Percentiles rank a stretch among this genome's conserved stretches.
Conservation (phyloP, 2,329 filamentous ascomycete species). For the Epichloe gansuensis region DNA sequence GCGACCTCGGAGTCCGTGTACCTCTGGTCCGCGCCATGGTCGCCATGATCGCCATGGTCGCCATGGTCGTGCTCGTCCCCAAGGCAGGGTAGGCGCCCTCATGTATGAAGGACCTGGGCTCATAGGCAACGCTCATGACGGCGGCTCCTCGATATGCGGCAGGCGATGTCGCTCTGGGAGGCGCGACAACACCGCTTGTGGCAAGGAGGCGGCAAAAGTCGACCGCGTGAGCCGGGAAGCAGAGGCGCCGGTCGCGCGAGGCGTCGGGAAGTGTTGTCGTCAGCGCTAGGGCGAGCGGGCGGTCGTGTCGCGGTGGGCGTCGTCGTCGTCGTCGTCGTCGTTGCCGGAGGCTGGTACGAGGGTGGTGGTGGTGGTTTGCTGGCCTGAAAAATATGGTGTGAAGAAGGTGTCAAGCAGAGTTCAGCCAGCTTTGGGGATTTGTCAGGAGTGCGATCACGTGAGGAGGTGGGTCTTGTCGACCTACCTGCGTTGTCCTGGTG, state of each 20-base stretch:
- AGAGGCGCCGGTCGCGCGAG: conserved; percentile 6
- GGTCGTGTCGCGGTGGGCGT: background rate
- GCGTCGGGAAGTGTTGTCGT: background rate
- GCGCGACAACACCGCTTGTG: conserved; percentile 6
- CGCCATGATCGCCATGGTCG: conserved; percentile 18
- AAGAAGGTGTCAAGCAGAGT: conserved; percentile 12
- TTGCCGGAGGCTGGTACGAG: conserved; percentile 1
- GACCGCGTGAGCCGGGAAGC: conserved; percentile 1
- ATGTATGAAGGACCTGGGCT: conserved; percentile 36
- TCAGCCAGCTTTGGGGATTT: conserved; percentile 4
- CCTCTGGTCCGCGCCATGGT: conserved; percentile 28
- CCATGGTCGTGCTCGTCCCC: conserved; percentile 30
- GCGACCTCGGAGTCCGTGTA: conserved; percentile 31
- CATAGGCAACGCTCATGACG: conserved; percentile 41
- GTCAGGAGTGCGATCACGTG: conserved; percentile 3
- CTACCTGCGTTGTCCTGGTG: background rate
- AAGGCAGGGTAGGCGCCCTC: conserved; percentile 36
- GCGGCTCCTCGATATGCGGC: conserved; percentile 10
- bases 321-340: conserved; percentile 1
- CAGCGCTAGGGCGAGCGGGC: background rate
- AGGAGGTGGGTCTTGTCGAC: background rate
- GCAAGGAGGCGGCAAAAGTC: conserved; percentile 6
- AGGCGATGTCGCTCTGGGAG: conserved; percentile 7
- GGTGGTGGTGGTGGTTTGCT: conserved; percentile 10
- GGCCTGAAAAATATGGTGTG: conserved; percentile 17